Percentiles rank a stretch among this genome's conserved stretches.
phyloP scores from a whole-genome alignment of 2,329 filamentous ascomycete species.

The Penicillium sp. region DNA sequence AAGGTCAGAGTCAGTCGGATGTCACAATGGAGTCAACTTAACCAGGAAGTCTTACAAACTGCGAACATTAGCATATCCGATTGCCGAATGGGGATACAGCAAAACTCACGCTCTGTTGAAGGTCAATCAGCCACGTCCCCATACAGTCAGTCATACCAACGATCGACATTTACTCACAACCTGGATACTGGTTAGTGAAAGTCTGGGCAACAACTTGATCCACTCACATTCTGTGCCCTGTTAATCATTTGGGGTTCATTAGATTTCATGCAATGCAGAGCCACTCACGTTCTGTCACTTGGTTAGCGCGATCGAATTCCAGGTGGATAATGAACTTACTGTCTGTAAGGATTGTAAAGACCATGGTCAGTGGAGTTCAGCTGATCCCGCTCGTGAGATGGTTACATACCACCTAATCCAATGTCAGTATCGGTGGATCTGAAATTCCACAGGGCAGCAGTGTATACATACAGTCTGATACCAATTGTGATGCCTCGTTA shows the following conservation, averaged over 20 bases:
- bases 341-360: conserved; percentile 1
- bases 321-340: conserved; percentile 8
- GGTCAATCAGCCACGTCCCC: background rate
- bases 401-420: conserved; percentile 14
- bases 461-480: conserved; percentile 13
- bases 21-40: background rate
- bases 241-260: background rate
- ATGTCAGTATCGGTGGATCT: conserved; percentile 3
- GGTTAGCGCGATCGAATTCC: background rate
- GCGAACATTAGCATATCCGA: background rate
- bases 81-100: background rate
- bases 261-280: background rate
- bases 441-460: background rate
- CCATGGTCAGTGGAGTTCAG: conserved; percentile 8
- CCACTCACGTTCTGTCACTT: background rate
- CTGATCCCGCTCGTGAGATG: background rate
- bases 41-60: background rate
- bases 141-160: background rate
- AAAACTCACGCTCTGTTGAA: background rate
- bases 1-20: background rate
- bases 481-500: background rate
- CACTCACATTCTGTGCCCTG: background rate
- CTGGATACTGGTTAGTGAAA: background rate
- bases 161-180: background rate
- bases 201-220: background rate